Evolutionary conservation across 305 asterid species (phyloP).

Genomic region (Solanum hybrid): DNA sequence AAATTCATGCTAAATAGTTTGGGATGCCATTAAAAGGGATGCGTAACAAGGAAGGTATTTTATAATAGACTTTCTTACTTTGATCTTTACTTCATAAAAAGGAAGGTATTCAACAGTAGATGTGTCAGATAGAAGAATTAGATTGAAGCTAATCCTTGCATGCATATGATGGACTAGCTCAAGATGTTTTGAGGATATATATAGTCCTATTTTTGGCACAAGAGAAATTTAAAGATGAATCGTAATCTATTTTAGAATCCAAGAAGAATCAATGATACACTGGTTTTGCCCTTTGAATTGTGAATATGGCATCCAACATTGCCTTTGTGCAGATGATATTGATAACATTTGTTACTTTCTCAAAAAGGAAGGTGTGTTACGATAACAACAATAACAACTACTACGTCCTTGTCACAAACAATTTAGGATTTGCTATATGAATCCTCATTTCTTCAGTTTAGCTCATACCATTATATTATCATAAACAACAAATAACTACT

Average conservation of each 20-base stretch:
- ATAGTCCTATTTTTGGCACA: neutral
- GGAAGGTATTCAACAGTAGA: neutral
- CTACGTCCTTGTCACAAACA: neutral
- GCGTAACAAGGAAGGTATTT: neutral
- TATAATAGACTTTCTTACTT: neutral
- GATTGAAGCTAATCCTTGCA: neutral
- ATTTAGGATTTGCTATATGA: neutral
- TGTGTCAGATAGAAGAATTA: neutral
- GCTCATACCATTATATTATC: neutral
- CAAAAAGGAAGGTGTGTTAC: neutral
- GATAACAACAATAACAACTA: neutral
- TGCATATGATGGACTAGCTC: neutral
- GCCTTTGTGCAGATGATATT: neutral
- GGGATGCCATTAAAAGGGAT: neutral
- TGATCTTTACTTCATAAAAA: neutral
- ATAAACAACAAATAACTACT: neutral
- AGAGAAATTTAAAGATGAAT: neutral
- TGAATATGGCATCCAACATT: neutral
- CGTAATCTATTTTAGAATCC: neutral
- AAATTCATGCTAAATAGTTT: neutral
- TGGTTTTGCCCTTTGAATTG: neutral
- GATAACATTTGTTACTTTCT: neutral
- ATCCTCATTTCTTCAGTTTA: neutral
- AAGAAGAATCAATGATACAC: neutral
- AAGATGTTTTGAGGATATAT: neutral